A percentile compares a stretch with the other conserved stretches of the same genome.
Evolutionary conservation across 306 rosid species (phyloP).

Genomic region (Oxytropis ochrocephala): DNA sequence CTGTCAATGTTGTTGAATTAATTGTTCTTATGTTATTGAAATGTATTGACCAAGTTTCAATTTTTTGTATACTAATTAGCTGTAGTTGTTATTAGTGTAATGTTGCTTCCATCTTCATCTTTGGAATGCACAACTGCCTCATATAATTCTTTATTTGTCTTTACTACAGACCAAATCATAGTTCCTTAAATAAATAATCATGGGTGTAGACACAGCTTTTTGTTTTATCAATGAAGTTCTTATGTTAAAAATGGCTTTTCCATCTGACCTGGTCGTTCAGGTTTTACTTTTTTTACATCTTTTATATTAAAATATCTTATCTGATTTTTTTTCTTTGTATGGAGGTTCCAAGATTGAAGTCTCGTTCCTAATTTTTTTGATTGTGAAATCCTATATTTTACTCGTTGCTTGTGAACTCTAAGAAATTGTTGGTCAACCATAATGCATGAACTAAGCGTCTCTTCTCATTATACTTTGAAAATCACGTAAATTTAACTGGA

Average conservation of each 20-base stretch:
- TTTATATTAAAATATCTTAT: background rate
- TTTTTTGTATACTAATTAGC: background rate
- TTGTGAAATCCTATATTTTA: background rate
- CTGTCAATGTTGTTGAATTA: constrained; percentile 18
- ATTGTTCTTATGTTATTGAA: background rate
- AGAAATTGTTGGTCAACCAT: background rate
- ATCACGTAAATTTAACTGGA: background rate
- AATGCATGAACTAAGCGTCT: background rate
- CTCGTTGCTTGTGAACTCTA: background rate
- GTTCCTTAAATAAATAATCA: too few species aligned
- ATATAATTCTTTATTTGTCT: background rate
- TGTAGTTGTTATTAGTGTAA: background rate
- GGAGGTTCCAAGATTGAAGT: background rate
- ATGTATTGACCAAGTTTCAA: background rate
- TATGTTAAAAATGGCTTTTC: background rate
- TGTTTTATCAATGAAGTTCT: background rate
- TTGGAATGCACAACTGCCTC: background rate
- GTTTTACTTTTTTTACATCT: background rate
- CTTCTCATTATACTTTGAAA: constrained; percentile 2
- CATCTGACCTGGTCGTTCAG: background rate
- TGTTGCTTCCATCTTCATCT: background rate
- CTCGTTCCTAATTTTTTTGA: background rate
- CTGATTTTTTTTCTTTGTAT: background rate
- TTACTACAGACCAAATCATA: background rate
- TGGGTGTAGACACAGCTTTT: background rate